Evolutionary conservation across 306 rosid species (phyloP).

Genomic region (Prinsepia uniflora): DNA sequence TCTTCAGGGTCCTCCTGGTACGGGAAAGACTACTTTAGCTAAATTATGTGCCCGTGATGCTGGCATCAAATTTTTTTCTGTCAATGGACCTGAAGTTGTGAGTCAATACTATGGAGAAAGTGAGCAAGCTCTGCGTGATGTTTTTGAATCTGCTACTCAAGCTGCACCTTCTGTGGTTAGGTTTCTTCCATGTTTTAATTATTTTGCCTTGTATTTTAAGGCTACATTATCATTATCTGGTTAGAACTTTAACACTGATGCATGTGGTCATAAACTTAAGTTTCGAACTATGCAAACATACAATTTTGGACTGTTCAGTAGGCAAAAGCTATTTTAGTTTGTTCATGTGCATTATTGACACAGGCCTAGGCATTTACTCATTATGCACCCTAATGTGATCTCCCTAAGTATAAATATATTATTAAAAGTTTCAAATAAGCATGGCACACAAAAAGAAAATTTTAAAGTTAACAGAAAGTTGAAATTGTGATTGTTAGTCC

Average conservation of each 20-base stretch:
- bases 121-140: slow-evolving; percentile 61
- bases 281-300: neutral
- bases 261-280: neutral
- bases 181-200: slow-evolving; percentile 23
- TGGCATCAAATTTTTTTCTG: slow-evolving; percentile 62
- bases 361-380: neutral
- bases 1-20: slow-evolving; percentile 96
- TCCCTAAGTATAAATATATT: no score
- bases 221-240: slow-evolving; percentile 17
- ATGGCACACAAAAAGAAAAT: neutral
- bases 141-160: slow-evolving; percentile 67
- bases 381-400: neutral
- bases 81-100: slow-evolving; percentile 82
- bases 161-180: slow-evolving; percentile 94
- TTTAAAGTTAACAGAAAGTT: neutral
- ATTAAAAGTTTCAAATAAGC: no score
- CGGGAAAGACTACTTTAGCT: slow-evolving; percentile 90
- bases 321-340: neutral
- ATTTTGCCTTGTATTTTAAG: slow-evolving; percentile 9
- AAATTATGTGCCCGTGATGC: slow-evolving; percentile 62
- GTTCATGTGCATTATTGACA: neutral
- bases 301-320: neutral
- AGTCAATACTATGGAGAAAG: slow-evolving; percentile 79
- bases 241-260: slow-evolving; percentile 14
- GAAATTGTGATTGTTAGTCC: neutral